Evolutionary conservation across 164 flowering plant genomes (phyloP).

Genomic region (Piper betle): DNA sequence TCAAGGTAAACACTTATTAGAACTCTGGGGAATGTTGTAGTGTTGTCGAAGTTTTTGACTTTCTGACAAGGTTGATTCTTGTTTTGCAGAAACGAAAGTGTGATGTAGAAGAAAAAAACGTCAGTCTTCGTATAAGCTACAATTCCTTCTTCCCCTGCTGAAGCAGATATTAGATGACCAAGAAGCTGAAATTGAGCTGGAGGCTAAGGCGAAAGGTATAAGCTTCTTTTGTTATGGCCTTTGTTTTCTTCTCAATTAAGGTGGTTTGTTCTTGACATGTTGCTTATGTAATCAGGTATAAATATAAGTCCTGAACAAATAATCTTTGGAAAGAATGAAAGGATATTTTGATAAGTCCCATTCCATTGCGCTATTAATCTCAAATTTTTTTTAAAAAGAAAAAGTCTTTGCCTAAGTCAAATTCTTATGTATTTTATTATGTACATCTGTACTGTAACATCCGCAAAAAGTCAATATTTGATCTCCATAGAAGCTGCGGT

Average conservation of each 20-base stretch:
- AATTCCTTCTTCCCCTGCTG: conserved; percentile 48
- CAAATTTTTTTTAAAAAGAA: not conserved
- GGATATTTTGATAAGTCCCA: conserved; percentile 6
- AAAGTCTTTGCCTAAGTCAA: not conserved
- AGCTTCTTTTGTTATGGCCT: not conserved
- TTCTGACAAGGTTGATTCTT: not conserved
- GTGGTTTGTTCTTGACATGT: conserved; percentile 2
- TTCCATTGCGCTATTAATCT: not conserved
- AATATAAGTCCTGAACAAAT: conserved; percentile 1
- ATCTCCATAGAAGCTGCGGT: conserved; percentile 12
- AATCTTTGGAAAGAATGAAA: not conserved
- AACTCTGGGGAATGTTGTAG: not conserved
- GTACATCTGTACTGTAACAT: conserved; percentile 6
- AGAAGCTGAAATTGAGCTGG: conserved; percentile 35
- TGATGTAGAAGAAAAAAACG: conserved; percentile 23
- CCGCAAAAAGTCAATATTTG: conserved; percentile 10
- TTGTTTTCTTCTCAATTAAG: not conserved
- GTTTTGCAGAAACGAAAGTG: conserved; percentile 8
- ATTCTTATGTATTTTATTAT: not conserved
- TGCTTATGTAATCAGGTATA: conserved; percentile 6
- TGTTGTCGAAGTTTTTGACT: too few relatives aligned
- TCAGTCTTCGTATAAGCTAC: conserved; percentile 36
- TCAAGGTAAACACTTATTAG: not conserved
- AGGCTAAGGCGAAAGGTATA: conserved; percentile 40
- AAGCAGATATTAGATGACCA: conserved; percentile 46